Evolutionary conservation across 2,329 filamentous ascomycete genomes (phyloP).

Genomic region (Fusarium pseudoanthophilum): DNA sequence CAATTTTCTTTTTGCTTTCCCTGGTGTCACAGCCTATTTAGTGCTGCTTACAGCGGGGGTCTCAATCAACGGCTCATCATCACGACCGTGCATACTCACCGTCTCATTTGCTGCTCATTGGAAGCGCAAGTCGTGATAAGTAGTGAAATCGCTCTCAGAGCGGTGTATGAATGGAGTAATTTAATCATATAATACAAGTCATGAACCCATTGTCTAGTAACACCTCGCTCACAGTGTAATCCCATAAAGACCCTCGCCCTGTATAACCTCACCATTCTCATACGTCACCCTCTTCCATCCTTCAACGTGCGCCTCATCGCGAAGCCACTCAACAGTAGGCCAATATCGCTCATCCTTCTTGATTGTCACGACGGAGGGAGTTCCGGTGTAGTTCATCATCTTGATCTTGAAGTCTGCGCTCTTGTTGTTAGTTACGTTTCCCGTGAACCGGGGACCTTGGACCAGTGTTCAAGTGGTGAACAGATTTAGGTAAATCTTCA

Average conservation of each 20-base stretch:
- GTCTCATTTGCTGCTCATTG: too few relatives aligned
- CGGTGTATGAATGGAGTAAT: not conserved
- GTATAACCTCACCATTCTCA: conserved; percentile 62
- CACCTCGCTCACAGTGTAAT: conserved; percentile 41
- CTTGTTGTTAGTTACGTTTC: not conserved
- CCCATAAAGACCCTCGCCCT: conserved; percentile 66
- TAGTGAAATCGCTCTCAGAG: not conserved
- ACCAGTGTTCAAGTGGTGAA: too few relatives aligned
- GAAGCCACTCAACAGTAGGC: conserved; percentile 75
- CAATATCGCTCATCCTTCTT: conserved; percentile 99
- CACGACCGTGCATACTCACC: too few relatives aligned
- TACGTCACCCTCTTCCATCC: conserved; percentile 73
- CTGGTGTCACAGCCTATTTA: not conserved
- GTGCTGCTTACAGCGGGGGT: not conserved
- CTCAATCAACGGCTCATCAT: not conserved
- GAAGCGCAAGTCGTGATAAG: accelerated
- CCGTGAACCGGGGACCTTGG: too few relatives aligned
- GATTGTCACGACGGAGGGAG: conserved; percentile 98
- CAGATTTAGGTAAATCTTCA: too few relatives aligned
- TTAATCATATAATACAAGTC: not conserved
- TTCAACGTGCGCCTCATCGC: conserved; percentile 65
- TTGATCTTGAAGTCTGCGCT: conserved; percentile 89
- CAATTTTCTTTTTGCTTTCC: not conserved
- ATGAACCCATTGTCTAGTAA: too few relatives aligned
- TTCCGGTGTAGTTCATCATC: conserved; percentile 97